phyloP scores from a whole-genome alignment of 495 filamentous ascomycete species.

The Pyronema domesticum region DNA sequence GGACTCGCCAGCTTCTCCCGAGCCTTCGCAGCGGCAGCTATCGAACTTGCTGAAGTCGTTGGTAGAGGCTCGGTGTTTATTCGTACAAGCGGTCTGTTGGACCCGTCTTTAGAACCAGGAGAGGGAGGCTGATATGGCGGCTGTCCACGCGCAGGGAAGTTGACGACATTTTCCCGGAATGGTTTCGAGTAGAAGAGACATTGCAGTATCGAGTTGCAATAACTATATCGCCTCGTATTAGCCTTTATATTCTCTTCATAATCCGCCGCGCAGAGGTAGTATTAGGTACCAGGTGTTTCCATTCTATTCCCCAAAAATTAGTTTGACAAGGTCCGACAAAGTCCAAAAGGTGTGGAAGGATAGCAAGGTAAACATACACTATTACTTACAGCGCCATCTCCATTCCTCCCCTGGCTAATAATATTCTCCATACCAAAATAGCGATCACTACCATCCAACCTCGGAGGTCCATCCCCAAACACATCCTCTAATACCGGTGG shows the following conservation, averaged over 20 bases:
- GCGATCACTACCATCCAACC: conserved; percentile 78
- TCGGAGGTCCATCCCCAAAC: conserved; percentile 19
- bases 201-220: conserved; percentile 95
- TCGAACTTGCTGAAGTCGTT: conserved; percentile 10
- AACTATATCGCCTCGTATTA: conserved; percentile 35
- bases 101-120: conserved; percentile 27
- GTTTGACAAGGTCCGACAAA: not conserved
- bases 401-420: conserved; percentile 17
- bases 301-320: conserved; percentile 38
- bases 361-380: too few relatives aligned
- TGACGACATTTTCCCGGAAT: conserved; percentile 88
- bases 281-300: conserved; percentile 77
- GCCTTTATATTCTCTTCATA: not conserved
- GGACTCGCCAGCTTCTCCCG: conserved; percentile 25
- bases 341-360: not conserved
- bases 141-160: conserved; percentile 57
- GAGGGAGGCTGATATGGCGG: conserved; percentile 28
- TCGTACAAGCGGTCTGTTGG: conserved; percentile 23
- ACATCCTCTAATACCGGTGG: conserved; percentile 10
- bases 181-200: conserved; percentile 89
- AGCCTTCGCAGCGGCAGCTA: conserved; percentile 30
- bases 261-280: conserved; percentile 5
- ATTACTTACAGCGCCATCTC: too few relatives aligned
- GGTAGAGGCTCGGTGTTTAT: conserved; percentile 29
- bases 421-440: conserved; percentile 98